phyloP scores from a whole-genome alignment of 78 protist genomes.

The Creolimax fragrantissima region DNA sequence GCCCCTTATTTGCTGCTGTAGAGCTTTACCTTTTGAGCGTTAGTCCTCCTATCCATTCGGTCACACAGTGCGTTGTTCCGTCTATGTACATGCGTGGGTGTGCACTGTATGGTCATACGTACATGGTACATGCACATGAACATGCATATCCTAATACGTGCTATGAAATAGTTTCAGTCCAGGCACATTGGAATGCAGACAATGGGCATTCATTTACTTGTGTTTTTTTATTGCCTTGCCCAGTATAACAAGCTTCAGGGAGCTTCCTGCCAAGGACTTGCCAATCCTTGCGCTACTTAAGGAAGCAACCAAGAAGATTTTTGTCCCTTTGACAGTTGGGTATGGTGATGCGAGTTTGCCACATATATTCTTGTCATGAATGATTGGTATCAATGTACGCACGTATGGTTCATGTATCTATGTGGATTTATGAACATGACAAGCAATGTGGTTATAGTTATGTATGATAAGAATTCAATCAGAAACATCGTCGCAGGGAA shows the following conservation, averaged over 20 bases:
- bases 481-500: not conserved
- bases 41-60: no score
- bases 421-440: not conserved
- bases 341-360: not conserved
- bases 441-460: not conserved
- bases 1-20: no score
- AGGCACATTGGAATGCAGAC: no score
- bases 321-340: slow-evolving; percentile 63
- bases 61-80: no score
- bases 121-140: no score
- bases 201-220: not conserved
- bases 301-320: slow-evolving; percentile 28
- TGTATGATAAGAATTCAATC: no score
- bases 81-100: no score
- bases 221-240: not conserved
- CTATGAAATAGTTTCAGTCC: no score
- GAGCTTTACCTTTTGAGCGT: no score
- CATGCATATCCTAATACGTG: no score
- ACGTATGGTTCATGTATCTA: not conserved
- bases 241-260: slow-evolving; percentile 53
- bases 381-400: not conserved
- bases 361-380: not conserved
- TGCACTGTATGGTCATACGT: no score
- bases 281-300: slow-evolving; percentile 50
- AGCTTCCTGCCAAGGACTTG: slow-evolving; percentile 21